phyloP scores from a whole-genome alignment of 345 rosid genomes.

The Eucalyptus microcorys region DNA sequence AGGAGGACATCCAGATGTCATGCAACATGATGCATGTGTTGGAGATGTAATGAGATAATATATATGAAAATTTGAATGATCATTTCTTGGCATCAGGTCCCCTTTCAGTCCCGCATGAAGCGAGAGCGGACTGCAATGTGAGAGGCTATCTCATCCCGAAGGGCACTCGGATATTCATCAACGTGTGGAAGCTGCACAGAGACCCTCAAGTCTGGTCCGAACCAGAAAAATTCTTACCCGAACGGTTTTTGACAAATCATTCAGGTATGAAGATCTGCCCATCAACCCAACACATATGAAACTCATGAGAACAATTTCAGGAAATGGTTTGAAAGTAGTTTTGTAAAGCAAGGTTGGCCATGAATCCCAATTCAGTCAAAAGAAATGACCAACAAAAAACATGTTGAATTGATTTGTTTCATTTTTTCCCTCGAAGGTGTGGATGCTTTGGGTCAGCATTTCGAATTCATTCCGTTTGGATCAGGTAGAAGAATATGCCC shows the following conservation, averaged over 20 bases:
- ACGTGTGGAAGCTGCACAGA: conserved; percentile 21
- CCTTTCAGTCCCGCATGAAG: conserved; percentile 9
- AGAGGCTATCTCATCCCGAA: conserved; percentile 4
- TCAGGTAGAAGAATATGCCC: conserved; percentile 15
- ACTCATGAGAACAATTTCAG: too few species aligned
- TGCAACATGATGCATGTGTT: background rate
- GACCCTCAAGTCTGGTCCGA: conserved; percentile 25
- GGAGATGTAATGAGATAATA: background rate
- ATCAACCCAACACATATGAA: background rate
- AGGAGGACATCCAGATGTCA: fast-evolving
- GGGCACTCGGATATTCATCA: conserved; percentile 10
- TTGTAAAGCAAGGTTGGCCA: background rate
- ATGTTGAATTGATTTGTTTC: background rate
- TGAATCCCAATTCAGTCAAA: background rate
- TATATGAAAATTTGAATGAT: background rate
- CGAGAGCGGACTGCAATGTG: conserved; percentile 10
- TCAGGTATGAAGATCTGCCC: background rate
- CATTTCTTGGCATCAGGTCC: background rate
- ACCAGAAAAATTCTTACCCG: conserved; percentile 1
- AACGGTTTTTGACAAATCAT: conserved; percentile 3
- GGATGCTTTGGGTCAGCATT: background rate
- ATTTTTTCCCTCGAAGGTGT: background rate
- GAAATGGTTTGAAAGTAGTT: too few species aligned
- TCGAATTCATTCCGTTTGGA: conserved; percentile 12
- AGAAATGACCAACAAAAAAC: too few species aligned